Conservation (phyloP, 768 basidiomycete genomes). For the Podaxis rugospora region DNA sequence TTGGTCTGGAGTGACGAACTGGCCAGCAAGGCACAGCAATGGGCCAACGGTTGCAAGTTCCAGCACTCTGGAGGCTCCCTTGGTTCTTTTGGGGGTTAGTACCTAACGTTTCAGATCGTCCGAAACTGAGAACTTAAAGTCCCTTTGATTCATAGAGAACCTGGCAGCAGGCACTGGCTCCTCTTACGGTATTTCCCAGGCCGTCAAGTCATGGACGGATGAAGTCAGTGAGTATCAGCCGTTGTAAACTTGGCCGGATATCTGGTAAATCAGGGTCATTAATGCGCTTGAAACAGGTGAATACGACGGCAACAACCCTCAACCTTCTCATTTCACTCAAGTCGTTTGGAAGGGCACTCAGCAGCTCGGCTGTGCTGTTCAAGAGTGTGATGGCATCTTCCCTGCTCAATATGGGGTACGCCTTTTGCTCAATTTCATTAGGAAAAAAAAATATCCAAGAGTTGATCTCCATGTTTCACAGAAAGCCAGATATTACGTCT, state of each 20-base stretch:
- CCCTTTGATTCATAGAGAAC: slow-evolving; percentile 45
- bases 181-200: slow-evolving; percentile 41
- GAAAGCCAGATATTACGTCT: slow-evolving; percentile 59
- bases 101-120: not conserved
- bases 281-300: slow-evolving; percentile 31
- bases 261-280: not conserved
- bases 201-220: slow-evolving; percentile 58
- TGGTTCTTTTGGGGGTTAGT: slow-evolving; percentile 58
- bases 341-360: slow-evolving; percentile 70
- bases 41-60: slow-evolving; percentile 67
- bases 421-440: slow-evolving; percentile 15
- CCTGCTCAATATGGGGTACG: slow-evolving; percentile 48
- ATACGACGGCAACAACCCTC: slow-evolving; percentile 54
- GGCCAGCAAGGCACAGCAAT: slow-evolving; percentile 60
- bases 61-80: slow-evolving; percentile 65
- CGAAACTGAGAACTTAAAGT: not conserved
- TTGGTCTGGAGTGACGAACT: slow-evolving; percentile 62
- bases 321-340: slow-evolving; percentile 68
- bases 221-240: slow-evolving; percentile 54
- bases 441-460: not conserved
- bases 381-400: slow-evolving; percentile 57
- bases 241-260: not conserved
- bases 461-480: slow-evolving; percentile 20
- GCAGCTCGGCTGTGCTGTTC: slow-evolving; percentile 60
- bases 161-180: slow-evolving; percentile 67